Base-by-base conservation (phyloP, 2,329 filamentous ascomycete genomes). In the Aspergillus tamarii region DNA sequence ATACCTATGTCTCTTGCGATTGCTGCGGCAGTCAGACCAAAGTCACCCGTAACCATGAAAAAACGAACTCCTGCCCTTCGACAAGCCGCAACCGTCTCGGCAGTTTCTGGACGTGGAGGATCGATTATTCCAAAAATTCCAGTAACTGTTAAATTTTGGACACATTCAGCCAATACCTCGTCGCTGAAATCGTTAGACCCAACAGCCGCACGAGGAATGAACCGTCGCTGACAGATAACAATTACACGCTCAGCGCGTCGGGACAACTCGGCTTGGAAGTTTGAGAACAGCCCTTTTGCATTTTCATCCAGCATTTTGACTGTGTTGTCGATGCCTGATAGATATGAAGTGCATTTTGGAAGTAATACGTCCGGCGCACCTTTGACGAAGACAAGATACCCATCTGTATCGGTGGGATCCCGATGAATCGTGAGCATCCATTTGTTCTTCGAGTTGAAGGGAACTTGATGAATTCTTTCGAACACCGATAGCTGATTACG, bases 361-460 rank as follows among this genome's bases (percentile, higher is more conserved):
- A 94, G 83, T 0, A 94, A 83, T 28, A 93, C 87, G 70, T 94
- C 91, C 0, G 91, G 90, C 0, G 91, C 91, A 2, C 91, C 91
- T 74, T 94, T 93, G 74, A 93, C 91, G 34, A 89, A 73, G 34
- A 75, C 45, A 43, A 74, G 64, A 30, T 72, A 72, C 21, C 48
- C 57, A 6, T 64, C 63, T 12, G 39, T 82, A 68, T 19, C 77
- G 78, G 34, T 78, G 73, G 67, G 70, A 68, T 73, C 66, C 62
- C 68, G 64, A 62, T 69, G 68, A 64, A 89, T 83, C 36, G 87
- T 85, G 58, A 94, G 86, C 87, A 93, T 93, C 77, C 88, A 93
- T 76, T 94, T 94, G 80, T 93, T 93, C 80, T 92, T 92, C 75
- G 89, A 92, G 79, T 93, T 94, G 79, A 94, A 94, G 0, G 89